Percentiles rank a stretch among this genome's conserved stretches.
Evolutionary conservation across 176 grass and related monocot species (phyloP).

Genomic region (Bolboschoenus planiculmis): DNA sequence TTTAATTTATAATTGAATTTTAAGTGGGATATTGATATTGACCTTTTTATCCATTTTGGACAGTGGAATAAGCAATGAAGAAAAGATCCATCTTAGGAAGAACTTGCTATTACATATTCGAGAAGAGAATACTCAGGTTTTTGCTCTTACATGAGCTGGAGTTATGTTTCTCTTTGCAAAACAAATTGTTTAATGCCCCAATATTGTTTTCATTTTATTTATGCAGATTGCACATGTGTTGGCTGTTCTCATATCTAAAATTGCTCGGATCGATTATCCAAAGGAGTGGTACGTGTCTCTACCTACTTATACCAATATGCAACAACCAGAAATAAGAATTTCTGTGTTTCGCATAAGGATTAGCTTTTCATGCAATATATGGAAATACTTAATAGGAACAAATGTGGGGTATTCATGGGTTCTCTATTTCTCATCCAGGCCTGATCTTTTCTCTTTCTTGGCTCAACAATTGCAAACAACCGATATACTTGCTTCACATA

Average conservation of each 20-base stretch:
- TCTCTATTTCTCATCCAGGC: slow-evolving; percentile 46
- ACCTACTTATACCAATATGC: neutral
- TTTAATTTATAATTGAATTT: neutral
- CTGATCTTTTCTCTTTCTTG: slow-evolving; percentile 73
- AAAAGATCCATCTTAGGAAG: slow-evolving; percentile 85
- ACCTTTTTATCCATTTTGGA: slow-evolving; percentile 4
- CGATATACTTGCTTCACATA: slow-evolving; percentile 87
- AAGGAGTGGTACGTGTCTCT: slow-evolving; percentile 71
- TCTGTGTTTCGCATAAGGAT: neutral
- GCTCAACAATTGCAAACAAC: slow-evolving; percentile 75
- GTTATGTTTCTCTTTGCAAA: neutral
- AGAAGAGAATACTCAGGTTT: slow-evolving; percentile 87
- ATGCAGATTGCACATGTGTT: slow-evolving; percentile 81
- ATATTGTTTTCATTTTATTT: neutral
- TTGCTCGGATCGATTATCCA: slow-evolving; percentile 94
- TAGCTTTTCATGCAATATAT: neutral
- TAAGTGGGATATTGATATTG: neutral
- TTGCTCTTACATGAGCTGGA: neutral
- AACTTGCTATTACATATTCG: slow-evolving; percentile 82
- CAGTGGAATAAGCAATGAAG: slow-evolving; percentile 95
- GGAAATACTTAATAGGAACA: neutral
- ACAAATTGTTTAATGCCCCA: neutral
- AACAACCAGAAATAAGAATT: slow-evolving; percentile 6
- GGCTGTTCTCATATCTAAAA: slow-evolving; percentile 93
- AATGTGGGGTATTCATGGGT: neutral